Evolutionary conservation across 768 basidiomycete genomes (phyloP).

Genomic region (Trametes elegans): DNA sequence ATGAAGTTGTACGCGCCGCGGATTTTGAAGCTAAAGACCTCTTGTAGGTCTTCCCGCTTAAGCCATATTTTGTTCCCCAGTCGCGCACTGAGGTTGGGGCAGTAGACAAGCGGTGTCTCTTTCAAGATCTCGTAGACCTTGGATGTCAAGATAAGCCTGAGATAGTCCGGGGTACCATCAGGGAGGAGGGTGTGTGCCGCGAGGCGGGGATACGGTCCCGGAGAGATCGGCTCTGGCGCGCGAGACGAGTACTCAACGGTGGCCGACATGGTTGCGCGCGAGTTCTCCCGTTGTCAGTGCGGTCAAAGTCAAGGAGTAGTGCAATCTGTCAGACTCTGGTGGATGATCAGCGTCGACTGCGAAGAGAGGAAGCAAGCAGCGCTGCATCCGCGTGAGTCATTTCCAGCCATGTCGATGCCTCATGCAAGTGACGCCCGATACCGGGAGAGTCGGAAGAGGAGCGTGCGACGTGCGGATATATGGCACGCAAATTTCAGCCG

Average conservation of each 20-base stretch:
- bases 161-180: conserved; percentile 78
- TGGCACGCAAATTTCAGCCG: background rate
- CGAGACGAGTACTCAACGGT: conserved; percentile 68
- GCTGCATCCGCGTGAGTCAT: conserved; percentile 4
- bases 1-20: conserved; percentile 99
- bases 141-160: conserved; percentile 82
- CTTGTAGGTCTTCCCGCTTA: conserved; percentile 95
- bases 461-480: background rate
- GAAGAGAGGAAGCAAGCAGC: background rate
- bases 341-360: background rate
- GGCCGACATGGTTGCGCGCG: conserved; percentile 30
- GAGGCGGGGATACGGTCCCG: conserved; percentile 57
- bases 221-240: conserved; percentile 58
- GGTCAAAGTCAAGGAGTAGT: background rate
- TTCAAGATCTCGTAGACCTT: conserved; percentile 89
- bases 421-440: conserved; percentile 10
- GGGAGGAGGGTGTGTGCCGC: conserved; percentile 62
- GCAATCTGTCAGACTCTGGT: background rate
- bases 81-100: conserved; percentile 80
- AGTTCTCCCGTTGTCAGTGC: background rate
- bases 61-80: conserved; percentile 94
- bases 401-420: conserved; percentile 1
- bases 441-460: background rate
- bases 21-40: conserved; percentile 99
- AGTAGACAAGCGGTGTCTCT: conserved; percentile 87